A percentile compares a stretch with the other conserved stretches of the same genome.
Conservation (phyloP, 768 basidiomycete species). For the Boletellus ananas region DNA sequence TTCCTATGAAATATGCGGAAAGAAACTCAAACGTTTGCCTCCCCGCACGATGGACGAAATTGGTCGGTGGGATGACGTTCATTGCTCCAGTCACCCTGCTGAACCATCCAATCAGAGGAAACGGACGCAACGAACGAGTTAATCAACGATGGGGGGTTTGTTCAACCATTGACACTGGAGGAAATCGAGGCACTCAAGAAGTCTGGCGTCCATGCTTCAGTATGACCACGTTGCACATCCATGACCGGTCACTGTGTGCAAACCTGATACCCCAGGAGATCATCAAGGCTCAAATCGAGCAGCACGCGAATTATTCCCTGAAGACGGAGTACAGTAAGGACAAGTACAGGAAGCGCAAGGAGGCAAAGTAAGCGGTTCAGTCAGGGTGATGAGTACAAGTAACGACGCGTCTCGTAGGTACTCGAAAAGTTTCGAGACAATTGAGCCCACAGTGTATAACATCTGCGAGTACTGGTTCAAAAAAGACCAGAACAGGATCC, state of each 20-base stretch:
- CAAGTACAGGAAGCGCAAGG: slow-evolving; percentile 95
- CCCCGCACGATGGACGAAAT: slow-evolving; percentile 72
- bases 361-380: slow-evolving; percentile 72
- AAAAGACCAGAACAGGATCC: slow-evolving; percentile 77
- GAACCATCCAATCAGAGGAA: slow-evolving; percentile 59
- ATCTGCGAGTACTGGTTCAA: slow-evolving; percentile 86
- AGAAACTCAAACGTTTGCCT: slow-evolving; percentile 59
- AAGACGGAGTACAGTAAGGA: slow-evolving; percentile 99
- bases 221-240: slow-evolving; percentile 32
- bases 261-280: slow-evolving; percentile 65
- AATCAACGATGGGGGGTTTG: slow-evolving; percentile 82
- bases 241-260: slow-evolving; percentile 3
- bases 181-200: slow-evolving; percentile 85
- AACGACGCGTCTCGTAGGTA: slow-evolving; percentile 49
- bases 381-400: background rate
- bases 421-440: slow-evolving; percentile 78
- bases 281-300: slow-evolving; percentile 89
- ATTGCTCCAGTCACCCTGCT: background rate
- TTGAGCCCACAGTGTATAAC: slow-evolving; percentile 85
- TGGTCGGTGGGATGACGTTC: slow-evolving; percentile 42
- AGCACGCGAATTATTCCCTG: slow-evolving; percentile 85
- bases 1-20: slow-evolving; percentile 79
- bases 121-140: slow-evolving; percentile 96
- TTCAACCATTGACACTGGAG: slow-evolving; percentile 76
- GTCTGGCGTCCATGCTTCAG: slow-evolving; percentile 75